Percentiles rank a stretch among this genome's conserved stretches.
Conservation (phyloP, 1,284 basidiomycete genomes). For the Fomitopsis pinicola region DNA sequence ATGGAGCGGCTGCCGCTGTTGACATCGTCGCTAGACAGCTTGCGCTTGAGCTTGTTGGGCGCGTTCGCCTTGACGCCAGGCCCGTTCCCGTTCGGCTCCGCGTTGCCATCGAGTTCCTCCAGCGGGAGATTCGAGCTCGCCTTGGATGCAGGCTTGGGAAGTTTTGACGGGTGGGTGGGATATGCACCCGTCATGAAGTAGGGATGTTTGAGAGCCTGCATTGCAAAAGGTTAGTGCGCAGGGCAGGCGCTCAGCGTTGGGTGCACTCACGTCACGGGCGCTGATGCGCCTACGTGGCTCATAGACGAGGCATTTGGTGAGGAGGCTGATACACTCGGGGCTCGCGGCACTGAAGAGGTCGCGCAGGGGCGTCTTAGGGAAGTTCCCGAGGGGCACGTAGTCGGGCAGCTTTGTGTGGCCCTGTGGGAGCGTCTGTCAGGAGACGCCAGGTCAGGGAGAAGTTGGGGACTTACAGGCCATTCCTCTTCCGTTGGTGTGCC, state of each 20-base stretch:
- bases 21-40: conserved; percentile 37
- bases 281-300: conserved; percentile 84
- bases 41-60: conserved; percentile 45
- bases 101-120: conserved; percentile 73
- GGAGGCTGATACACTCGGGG: conserved; percentile 82
- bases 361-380: conserved; percentile 78
- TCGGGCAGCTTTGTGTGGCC: conserved; percentile 89
- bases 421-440: conserved; percentile 34
- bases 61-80: conserved; percentile 34
- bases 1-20: conserved; percentile 31
- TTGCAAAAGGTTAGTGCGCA: background rate
- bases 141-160: conserved; percentile 69
- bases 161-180: conserved; percentile 77
- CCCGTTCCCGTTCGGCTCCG: conserved; percentile 36
- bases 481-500: conserved; percentile 95
- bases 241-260: background rate
- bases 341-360: conserved; percentile 90
- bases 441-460: background rate
- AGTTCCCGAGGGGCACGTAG: conserved; percentile 80
- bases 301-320: conserved; percentile 77
- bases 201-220: conserved; percentile 67
- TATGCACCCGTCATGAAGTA: conserved; percentile 79
- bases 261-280: conserved; percentile 65
- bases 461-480: conserved; percentile 85
- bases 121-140: conserved; percentile 45